Percentiles rank a stretch among this genome's conserved stretches.
phyloP scores from a whole-genome alignment of 2,329 filamentous ascomycete species.

The Trichoderma cornu-damae region DNA sequence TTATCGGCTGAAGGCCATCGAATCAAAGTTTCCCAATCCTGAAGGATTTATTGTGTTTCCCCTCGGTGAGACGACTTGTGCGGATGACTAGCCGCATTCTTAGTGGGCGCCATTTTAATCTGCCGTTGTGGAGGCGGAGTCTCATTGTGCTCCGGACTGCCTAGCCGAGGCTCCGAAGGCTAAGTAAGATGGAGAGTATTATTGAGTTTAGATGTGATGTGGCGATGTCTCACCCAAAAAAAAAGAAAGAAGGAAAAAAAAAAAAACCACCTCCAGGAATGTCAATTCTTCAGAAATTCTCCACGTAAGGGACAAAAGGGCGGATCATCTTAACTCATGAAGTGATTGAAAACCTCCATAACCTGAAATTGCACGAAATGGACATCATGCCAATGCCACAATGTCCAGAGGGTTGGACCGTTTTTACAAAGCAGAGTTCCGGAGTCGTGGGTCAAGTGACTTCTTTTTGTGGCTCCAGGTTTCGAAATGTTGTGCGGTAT shows the following conservation, averaged over 20 bases:
- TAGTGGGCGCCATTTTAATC: conserved; percentile 8
- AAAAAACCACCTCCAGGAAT: not conserved
- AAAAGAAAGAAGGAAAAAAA: too few species aligned
- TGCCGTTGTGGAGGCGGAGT: conserved; percentile 15
- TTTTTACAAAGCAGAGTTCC: not conserved
- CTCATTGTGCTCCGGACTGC: not conserved
- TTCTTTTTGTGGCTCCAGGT: not conserved
- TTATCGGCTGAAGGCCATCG: conserved; percentile 4
- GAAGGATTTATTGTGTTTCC: conserved; percentile 1
- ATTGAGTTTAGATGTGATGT: conserved; percentile 4
- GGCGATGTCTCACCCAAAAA: conserved; percentile 3
- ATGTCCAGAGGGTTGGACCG: not conserved
- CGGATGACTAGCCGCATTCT: not conserved
- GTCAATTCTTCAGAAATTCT: not conserved
- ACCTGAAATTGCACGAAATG: not conserved
- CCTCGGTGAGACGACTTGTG: not conserved
- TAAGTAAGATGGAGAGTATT: too few species aligned
- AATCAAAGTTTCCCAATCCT: not conserved
- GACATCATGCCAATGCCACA: not conserved
- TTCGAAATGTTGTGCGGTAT: not conserved
- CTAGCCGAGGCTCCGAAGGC: not conserved
- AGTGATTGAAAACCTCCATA: not conserved
- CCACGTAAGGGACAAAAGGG: not conserved
- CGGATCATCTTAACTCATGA: not conserved
- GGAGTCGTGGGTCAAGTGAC: not conserved